phyloP scores from a whole-genome alignment of 2,329 filamentous ascomycete genomes.

The Orbilia ellipsospora region DNA sequence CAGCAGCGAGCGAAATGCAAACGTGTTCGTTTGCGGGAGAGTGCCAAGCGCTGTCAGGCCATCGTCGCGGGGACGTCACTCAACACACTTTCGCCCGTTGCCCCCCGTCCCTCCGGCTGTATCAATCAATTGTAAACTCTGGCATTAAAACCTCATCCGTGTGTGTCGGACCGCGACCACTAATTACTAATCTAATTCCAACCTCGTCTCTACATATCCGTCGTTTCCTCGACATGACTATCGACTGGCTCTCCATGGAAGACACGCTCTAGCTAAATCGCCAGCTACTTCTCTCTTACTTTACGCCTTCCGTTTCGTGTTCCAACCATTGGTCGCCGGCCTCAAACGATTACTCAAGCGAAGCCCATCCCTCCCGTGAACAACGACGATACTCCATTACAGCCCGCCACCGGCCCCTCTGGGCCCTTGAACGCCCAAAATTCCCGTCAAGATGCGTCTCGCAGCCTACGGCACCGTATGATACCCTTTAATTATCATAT shows the following conservation, averaged over 20 bases:
- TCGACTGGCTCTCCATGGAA: background rate
- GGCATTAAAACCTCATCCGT: constrained; percentile 8
- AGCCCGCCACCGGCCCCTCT: constrained; percentile 17
- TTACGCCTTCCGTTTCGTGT: background rate
- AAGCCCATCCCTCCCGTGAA: background rate
- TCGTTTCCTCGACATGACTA: background rate
- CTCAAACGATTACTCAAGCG: background rate
- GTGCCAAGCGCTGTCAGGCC: constrained; percentile 49
- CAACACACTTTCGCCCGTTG: constrained; percentile 30
- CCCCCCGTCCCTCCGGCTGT: constrained; percentile 5
- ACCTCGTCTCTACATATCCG: background rate
- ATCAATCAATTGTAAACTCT: constrained; percentile 31
- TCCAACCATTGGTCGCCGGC: background rate
- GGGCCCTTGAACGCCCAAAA: constrained; percentile 25
- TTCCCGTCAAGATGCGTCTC: constrained; percentile 57
- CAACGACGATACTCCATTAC: background rate
- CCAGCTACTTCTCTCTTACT: background rate
- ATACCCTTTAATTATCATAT: constrained; percentile 13
- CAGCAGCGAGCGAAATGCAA: background rate
- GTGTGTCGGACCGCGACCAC: too few species aligned
- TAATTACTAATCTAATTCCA: constrained; percentile 15
- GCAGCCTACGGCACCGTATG: constrained; percentile 59
- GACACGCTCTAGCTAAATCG: background rate
- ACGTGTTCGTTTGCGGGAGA: constrained; percentile 39
- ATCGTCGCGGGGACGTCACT: constrained; percentile 49